phyloP scores from a whole-genome alignment of 805 yeast species.

The Monosporozyma siamensis region DNA sequence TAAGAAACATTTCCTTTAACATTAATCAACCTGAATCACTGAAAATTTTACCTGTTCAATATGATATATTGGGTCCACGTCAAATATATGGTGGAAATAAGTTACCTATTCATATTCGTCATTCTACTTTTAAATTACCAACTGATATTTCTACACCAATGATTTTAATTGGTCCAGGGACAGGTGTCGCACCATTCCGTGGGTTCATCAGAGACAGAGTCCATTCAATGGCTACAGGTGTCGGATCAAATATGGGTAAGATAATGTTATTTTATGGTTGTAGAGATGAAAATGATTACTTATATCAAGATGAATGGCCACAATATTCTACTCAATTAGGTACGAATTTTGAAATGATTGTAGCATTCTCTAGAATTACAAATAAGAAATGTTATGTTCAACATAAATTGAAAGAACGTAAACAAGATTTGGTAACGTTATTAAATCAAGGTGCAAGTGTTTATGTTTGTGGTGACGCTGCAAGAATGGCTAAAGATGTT shows the following conservation, averaged over 20 bases:
- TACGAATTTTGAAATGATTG: conserved; percentile 54
- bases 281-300: conserved; percentile 74
- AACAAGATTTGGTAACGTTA: conserved; percentile 32
- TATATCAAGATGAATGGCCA: conserved; percentile 87
- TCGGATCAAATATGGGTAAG: conserved; percentile 47
- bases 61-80: conserved; percentile 82
- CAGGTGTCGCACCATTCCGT: conserved; percentile 98
- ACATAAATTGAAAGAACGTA: conserved; percentile 52
- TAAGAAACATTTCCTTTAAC: conserved; percentile 58
- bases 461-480: conserved; percentile 96
- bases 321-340: conserved; percentile 55
- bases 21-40: conserved; percentile 13
- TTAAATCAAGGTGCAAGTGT: conserved; percentile 75
- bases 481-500: conserved; percentile 91
- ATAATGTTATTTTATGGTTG: conserved; percentile 80
- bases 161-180: conserved; percentile 94
- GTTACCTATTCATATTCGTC: conserved; percentile 86
- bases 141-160: conserved; percentile 74
- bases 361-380: conserved; percentile 79
- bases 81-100: conserved; percentile 37
- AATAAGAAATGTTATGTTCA: conserved; percentile 69
- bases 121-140: conserved; percentile 91
- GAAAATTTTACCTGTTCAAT: conserved; percentile 38
- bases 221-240: conserved; percentile 36
- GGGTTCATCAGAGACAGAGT: conserved; percentile 88